Conservation (phyloP, 768 basidiomycete species). For the Xerocomellus amylosporus region DNA sequence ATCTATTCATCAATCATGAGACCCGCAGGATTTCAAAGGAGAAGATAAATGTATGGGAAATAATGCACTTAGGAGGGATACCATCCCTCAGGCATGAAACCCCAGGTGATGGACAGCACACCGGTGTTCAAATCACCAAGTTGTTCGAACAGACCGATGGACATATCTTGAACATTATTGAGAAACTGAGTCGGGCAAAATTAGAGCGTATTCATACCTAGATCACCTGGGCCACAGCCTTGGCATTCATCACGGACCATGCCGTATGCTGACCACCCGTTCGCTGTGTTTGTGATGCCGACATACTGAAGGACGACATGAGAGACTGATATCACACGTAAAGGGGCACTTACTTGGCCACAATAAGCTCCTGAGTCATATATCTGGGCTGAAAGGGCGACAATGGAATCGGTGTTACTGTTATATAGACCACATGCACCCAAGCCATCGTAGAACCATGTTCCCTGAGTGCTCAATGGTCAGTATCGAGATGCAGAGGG, state of each 20-base stretch:
- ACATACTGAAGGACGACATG: constrained; percentile 45
- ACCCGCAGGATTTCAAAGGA: constrained; percentile 6
- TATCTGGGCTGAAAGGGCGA: constrained; percentile 56
- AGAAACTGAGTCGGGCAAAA: constrained; percentile 1
- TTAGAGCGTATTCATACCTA: constrained; percentile 45
- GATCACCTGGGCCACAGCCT: constrained; percentile 47
- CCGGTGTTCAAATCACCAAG: constrained; percentile 49
- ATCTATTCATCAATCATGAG: constrained; percentile 7
- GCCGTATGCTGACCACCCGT: constrained; percentile 48
- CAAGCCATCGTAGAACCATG: constrained; percentile 57
- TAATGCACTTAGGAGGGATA: constrained; percentile 33
- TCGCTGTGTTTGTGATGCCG: constrained; percentile 56
- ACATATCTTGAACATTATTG: constrained; percentile 53
- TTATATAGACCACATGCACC: constrained; percentile 65
- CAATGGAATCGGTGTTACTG: constrained; percentile 47
- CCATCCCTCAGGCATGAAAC: constrained; percentile 52
- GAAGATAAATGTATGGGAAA: not conserved
- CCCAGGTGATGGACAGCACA: constrained; percentile 54
- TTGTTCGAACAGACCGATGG: constrained; percentile 54
- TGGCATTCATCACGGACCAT: constrained; percentile 57
- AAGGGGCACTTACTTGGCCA: constrained; percentile 46
- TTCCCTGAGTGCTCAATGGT: constrained; percentile 45
- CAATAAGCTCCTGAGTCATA: constrained; percentile 59
- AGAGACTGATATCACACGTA: constrained; percentile 2
- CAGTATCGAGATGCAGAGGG: not conserved